Percentiles rank a stretch among this genome's conserved stretches.
Conservation (phyloP, 257 asterid genomes). For the Verbena officinalis region DNA sequence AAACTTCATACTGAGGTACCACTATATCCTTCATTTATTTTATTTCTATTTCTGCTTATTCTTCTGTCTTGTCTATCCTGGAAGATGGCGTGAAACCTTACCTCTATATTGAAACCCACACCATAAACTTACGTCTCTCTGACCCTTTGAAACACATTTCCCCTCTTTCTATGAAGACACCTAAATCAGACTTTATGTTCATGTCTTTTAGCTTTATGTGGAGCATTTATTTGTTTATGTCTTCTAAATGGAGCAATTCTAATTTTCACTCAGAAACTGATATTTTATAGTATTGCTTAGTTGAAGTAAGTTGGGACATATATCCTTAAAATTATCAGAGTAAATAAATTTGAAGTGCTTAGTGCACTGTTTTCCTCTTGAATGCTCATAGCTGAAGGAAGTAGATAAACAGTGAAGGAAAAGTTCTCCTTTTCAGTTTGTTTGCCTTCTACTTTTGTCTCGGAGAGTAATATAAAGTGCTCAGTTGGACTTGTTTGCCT, state of each 20-base stretch:
- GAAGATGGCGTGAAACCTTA: constrained; percentile 4
- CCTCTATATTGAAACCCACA: constrained; percentile 2
- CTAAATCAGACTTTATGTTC: not conserved
- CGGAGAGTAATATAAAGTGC: no score
- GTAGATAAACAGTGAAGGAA: no score
- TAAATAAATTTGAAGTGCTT: no score
- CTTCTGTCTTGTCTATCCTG: constrained; percentile 20
- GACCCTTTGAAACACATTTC: not conserved
- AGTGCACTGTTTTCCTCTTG: no score
- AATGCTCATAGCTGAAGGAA: no score
- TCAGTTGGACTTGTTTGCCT: no score
- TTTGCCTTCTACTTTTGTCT: no score
- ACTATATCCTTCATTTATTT: not conserved
- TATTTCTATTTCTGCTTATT: constrained; percentile 4
- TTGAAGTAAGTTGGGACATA: no score
- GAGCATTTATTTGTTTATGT: not conserved
- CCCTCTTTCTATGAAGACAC: constrained; percentile 3
- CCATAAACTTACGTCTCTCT: not conserved
- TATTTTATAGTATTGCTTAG: no score
- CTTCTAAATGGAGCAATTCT: not conserved
- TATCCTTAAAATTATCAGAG: no score
- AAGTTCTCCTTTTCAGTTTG: no score
- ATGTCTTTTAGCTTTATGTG: not conserved
- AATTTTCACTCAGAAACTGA: no score
- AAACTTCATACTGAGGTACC: constrained; percentile 81